Conservation (phyloP, 1,284 basidiomycete genomes). For the Tremellales sp. region DNA sequence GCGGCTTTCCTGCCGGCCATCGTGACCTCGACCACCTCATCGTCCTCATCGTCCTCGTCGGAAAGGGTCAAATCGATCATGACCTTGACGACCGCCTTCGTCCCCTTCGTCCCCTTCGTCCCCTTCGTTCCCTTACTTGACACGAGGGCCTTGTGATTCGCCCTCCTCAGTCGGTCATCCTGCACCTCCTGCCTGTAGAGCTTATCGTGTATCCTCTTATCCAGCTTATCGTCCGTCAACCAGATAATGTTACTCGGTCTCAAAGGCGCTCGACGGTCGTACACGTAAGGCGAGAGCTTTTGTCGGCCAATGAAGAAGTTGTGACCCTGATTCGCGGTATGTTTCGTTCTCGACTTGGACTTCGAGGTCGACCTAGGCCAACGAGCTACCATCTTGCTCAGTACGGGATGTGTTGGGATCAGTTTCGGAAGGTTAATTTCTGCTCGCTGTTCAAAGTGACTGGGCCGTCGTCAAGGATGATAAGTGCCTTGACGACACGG, state of each 20-base stretch:
- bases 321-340: too few relatives aligned
- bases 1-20: background rate
- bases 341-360: too few relatives aligned
- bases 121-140: background rate
- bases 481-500: too few relatives aligned
- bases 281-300: background rate
- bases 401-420: too few relatives aligned
- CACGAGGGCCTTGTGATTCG: background rate
- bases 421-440: too few relatives aligned
- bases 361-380: too few relatives aligned
- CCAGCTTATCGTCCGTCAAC: background rate
- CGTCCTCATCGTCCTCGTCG: background rate
- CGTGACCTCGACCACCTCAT: background rate
- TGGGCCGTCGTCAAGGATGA: too few relatives aligned
- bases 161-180: background rate
- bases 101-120: background rate
- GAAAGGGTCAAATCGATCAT: background rate
- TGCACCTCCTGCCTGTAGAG: slow-evolving; percentile 1
- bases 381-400: too few relatives aligned
- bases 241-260: background rate
- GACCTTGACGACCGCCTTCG: background rate
- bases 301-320: slow-evolving; percentile 7
- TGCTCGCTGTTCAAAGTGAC: too few relatives aligned
- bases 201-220: background rate
- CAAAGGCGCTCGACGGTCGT: background rate